Base-by-base conservation (phyloP, 805 yeast genomes). In the Cyberlindnera veronae region DNA sequence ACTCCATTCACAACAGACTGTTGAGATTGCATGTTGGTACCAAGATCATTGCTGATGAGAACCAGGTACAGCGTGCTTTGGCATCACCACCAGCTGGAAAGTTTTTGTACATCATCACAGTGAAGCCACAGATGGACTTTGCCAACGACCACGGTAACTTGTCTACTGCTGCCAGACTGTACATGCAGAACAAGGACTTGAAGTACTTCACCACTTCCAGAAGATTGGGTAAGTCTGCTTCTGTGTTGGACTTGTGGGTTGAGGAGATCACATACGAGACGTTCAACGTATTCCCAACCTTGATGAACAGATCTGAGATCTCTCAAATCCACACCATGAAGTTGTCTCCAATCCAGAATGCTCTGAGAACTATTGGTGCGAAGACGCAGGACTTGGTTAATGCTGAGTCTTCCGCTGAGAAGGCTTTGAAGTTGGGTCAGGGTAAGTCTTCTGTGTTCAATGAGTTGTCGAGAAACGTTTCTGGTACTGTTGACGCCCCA, bases 401-500 rank as follows among this genome's bases (percentile, higher is more conserved):
- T 46, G 61, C 82, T 29, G 93, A 85, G 60, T 74, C 77, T 46
- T 63, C 76, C 65, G 72, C 79, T 35, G 68, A 68, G 50, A 69
- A 71, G 52, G 72, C 77, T 3, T 49, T 73, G 39, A 76, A 70
- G 48, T 79, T 77, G 21, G 74, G 72, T 51, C 68, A 69, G 1
- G 76, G 71, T 36, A 66, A 62, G 35, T 55, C 68, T 3, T 62
- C 79, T 0, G 58, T 74, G 21, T 80, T 81, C 58, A 72, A 74
- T 49, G 87, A 79, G 55, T 63, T 84, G 45, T 79, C 90, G 6
- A 69, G 91, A 60, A 78, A 77, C 53, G 65, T 82, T 40, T 75
- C 87, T 3, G 96, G 96, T 31, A 85, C 96, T 0, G 90, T 89
- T 39, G 95, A 87, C 58, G 79, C 96, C 0, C 96, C 96, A 3